Base-by-base conservation (phyloP, 2,329 filamentous ascomycete genomes). In the Claviceps pusilla region DNA sequence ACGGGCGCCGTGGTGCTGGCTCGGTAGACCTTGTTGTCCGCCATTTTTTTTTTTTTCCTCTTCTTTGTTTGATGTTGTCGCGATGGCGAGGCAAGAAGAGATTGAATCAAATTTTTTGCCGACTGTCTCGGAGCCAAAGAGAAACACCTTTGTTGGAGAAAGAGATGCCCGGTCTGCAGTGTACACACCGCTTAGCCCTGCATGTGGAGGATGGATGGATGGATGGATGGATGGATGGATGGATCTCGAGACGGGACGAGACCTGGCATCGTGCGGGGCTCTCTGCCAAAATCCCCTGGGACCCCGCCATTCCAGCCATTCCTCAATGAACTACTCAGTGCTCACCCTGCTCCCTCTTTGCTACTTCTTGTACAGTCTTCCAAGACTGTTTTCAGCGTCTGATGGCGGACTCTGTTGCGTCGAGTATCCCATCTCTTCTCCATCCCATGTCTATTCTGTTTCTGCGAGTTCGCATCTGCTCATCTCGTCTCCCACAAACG, bases 1-100 rank as follows among this genome's bases (percentile, higher is more conserved):
- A 97, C 91, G 14, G 91, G 93, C 45, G 93, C 93, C 59, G 90
- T 97, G 56, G 93, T 96, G 76, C 87, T 96, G 62, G 93, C 88
- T 64, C 89, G 86, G 76, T 94, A 90, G 64, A 97, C 79, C 55
- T 74, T 76, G 53, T 64, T 71, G 61, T 76, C 74, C 37, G 73
- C 69, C 74, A 77, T 77, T 58, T 19, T 19, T 19, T 58, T 19
- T 19, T 19, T 19, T 19, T 19, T 19, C 19, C 19, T 19, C 19
- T 19, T 19, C 19, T 19, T 19, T 19, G 19, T 19, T 53, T 59
- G 57, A 43, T 45, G 31, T 4, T 39, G 46, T 43, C 1, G 37
- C 14, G 19, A 31, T 28, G 39, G 14, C 29, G 12, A 16, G 19
- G 9, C 14, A n/a, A 12, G 41, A 41, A 41, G 12, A 19, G 16